Evolutionary conservation across 2,329 filamentous ascomycete genomes (phyloP).

Genomic region (Zelopaecilomyces penicillatus): DNA sequence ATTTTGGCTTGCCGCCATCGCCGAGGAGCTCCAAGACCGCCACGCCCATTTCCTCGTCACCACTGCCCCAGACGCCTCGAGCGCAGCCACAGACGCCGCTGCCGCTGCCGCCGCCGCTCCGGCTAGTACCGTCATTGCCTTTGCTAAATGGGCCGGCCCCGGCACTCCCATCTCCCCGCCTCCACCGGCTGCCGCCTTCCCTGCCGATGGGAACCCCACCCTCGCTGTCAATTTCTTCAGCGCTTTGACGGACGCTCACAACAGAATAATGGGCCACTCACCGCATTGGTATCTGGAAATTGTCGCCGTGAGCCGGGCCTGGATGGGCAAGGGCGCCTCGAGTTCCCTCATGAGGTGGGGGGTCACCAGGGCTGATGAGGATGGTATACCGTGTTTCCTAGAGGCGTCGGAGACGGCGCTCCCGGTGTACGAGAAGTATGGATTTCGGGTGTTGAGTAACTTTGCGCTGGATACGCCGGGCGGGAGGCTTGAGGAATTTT

Average conservation of each 20-base stretch:
- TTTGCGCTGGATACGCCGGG: slow-evolving; percentile 2
- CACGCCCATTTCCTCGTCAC: slow-evolving; percentile 32
- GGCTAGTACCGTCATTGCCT: slow-evolving; percentile 28
- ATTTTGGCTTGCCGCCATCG: slow-evolving; percentile 28
- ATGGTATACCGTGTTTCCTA: background rate
- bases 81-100: slow-evolving; percentile 13
- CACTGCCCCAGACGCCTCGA: slow-evolving; percentile 19
- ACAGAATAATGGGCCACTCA: background rate
- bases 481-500: background rate
- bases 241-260: background rate
- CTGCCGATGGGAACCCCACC: slow-evolving; percentile 26
- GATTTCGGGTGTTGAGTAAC: slow-evolving; percentile 4
- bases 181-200: slow-evolving; percentile 21
- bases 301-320: background rate
- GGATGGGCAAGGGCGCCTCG: slow-evolving; percentile 1
- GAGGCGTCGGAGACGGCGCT: background rate
- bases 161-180: slow-evolving; percentile 10
- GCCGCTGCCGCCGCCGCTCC: background rate
- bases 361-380: background rate
- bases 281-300: slow-evolving; percentile 1
- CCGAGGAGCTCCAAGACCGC: slow-evolving; percentile 32
- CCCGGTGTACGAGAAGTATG: background rate
- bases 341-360: background rate
- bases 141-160: slow-evolving; percentile 39
- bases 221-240: background rate